Evolutionary conservation across 108 stramenopile genomes (phyloP).

Genomic region (Nitzschia palea): DNA sequence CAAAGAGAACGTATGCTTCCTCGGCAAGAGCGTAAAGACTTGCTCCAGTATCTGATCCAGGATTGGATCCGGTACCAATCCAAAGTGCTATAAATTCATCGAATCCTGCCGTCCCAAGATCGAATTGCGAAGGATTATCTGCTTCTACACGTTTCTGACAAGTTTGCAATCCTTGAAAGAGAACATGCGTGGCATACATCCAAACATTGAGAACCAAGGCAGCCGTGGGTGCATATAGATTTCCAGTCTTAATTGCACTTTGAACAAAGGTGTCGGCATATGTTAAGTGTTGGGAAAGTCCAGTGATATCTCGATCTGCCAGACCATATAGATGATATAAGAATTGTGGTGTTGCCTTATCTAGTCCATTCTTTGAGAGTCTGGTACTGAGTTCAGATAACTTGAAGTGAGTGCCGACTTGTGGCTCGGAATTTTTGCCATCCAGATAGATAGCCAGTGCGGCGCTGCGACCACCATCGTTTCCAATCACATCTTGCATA

Average conservation of each 20-base stretch:
- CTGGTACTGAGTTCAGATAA: constrained; percentile 37
- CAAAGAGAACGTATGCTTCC: constrained; percentile 43
- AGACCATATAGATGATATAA: constrained; percentile 74
- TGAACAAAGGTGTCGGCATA: constrained; percentile 65
- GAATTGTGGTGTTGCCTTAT: constrained; percentile 44
- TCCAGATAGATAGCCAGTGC: constrained; percentile 54
- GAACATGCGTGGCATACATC: constrained; percentile 71
- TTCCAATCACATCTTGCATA: constrained; percentile 35
- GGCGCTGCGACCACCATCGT: constrained; percentile 20
- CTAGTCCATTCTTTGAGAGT: constrained; percentile 18
- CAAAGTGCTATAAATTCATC: constrained; percentile 85
- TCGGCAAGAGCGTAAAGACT: constrained; percentile 74
- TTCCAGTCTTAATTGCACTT: constrained; percentile 32
- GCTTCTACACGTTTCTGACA: constrained; percentile 59
- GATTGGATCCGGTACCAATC: constrained; percentile 63
- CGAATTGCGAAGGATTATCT: constrained; percentile 49
- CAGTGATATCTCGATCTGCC: constrained; percentile 31
- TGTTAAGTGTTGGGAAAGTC: constrained; percentile 25
- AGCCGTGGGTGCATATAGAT: constrained; percentile 45
- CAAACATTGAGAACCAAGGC: constrained; percentile 55
- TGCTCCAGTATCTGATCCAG: constrained; percentile 55
- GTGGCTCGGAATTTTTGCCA: constrained; percentile 52
- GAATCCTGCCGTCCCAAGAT: constrained; percentile 48
- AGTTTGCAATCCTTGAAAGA: constrained; percentile 56
- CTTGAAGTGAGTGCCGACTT: constrained; percentile 33